A percentile compares a stretch with the other conserved stretches of the same genome.
phyloP scores from a whole-genome alignment of 129 eudicot genomes.

The Silybum marianum region DNA sequence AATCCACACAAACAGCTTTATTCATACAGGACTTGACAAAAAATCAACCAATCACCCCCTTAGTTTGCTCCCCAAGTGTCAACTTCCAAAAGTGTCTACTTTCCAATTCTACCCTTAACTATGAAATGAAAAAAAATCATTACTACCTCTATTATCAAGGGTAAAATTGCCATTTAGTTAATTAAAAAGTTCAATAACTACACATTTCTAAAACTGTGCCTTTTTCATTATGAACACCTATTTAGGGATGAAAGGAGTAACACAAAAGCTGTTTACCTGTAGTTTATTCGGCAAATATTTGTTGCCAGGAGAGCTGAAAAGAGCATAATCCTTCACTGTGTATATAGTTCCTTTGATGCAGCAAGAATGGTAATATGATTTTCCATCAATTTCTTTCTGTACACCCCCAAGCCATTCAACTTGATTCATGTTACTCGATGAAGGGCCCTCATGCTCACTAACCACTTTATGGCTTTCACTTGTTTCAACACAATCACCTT shows the following conservation, averaged over 20 bases:
- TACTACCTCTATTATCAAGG: neutral
- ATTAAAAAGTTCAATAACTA: neutral
- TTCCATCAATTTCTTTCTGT: conserved; percentile 49
- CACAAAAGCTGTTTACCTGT: conserved; percentile 55
- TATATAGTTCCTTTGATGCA: conserved; percentile 61
- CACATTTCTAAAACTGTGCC: neutral
- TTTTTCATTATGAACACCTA: neutral
- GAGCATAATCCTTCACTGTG: conserved; percentile 73
- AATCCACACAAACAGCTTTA: no score
- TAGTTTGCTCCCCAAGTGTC: neutral
- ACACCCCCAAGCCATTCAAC: conserved; percentile 75
- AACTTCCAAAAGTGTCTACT: neutral
- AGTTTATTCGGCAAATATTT: conserved; percentile 70
- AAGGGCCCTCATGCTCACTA: conserved; percentile 33
- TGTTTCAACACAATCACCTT: conserved; percentile 37
- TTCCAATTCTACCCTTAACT: neutral
- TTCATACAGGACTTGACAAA: no score
- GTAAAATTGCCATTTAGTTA: no score
- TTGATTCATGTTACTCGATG: conserved; percentile 47
- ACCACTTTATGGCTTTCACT: conserved; percentile 25
- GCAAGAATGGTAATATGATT: conserved; percentile 66
- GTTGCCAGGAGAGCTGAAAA: conserved; percentile 49
- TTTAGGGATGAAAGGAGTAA: neutral
- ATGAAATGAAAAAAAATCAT: neutral
- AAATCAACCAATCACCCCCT: no score